Base-by-base conservation (phyloP, 805 yeast genomes). In the Groenewaldozyma salmanticensis region DNA sequence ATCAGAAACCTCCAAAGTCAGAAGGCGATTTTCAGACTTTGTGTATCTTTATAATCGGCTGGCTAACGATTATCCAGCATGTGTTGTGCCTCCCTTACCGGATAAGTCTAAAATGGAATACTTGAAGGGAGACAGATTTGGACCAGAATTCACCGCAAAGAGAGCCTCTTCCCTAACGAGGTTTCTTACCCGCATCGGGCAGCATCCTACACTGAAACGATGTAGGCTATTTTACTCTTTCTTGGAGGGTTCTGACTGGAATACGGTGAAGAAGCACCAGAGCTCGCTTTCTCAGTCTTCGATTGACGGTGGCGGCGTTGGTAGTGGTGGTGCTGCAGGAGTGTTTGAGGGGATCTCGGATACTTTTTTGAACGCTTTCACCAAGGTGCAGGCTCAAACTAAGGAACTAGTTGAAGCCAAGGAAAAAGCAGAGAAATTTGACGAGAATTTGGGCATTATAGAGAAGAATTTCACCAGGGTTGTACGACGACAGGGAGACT, bases 51-150 rank as follows among this genome's bases (percentile, higher is more conserved):
- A 80, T 60, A 82, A 80, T 46, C 78, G 85, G 42, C 65, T 90
- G 40, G 59, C 70, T 38, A 79, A 76, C 50, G 96, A 88, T 56
- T 82, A 68, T 57, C 95, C 96, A 0, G 82, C 92, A 3, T 70
- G 84, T 45, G 75, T 92, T 11, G 75, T 90, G 0, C 98, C 98
- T 1, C 96, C 97, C 11, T 68, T 90, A 40, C 98, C 98, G 0
- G 94, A 90, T 47, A 88, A 87, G 60, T 84, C 83, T 64, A 75
- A 94, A 45, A 68, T 90, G 52, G 95, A 90, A 58, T 90, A 92
- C 61, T 71, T 90, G 39, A 87, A 94, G 31, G 97, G 98, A 7
- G 96, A 90, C 53, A 70, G 97, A 31, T 90, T 90, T 58, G 77
- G 90, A 21, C 69, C 75, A 11, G 87, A 83, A 44, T 92, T 92